phyloP scores from a whole-genome alignment of 352 stramenopile genomes.

The Chrysophaeum taylorii region DNA sequence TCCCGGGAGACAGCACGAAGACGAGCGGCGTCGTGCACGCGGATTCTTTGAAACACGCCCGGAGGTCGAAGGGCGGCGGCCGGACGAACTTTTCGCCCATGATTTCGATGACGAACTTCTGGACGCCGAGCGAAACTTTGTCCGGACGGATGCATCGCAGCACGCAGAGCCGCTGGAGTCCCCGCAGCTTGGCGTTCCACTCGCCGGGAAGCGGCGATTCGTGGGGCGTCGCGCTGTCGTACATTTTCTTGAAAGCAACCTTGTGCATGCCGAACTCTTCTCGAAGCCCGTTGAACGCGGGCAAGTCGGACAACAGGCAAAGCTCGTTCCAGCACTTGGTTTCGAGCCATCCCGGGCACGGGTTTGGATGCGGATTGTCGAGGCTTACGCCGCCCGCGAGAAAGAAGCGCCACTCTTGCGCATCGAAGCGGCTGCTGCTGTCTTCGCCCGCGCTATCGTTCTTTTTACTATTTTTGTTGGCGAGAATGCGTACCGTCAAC shows the following conservation, averaged over 20 bases:
- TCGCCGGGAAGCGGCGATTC: constrained; percentile 36
- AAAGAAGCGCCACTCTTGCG: constrained; percentile 78
- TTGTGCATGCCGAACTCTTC: constrained; percentile 63
- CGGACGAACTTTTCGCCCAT: constrained; percentile 81
- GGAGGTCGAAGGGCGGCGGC: constrained; percentile 73
- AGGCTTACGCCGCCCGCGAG: constrained; percentile 79
- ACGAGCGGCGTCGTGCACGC: constrained; percentile 68
- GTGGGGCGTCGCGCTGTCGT: constrained; percentile 62
- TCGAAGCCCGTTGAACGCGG: constrained; percentile 55
- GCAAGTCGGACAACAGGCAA: constrained; percentile 64
- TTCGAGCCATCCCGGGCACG: constrained; percentile 71
- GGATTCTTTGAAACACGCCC: constrained; percentile 69
- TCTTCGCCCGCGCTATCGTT: constrained; percentile 33
- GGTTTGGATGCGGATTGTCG: constrained; percentile 73
- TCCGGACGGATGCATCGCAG: constrained; percentile 68
- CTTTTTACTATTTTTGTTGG: constrained; percentile 52
- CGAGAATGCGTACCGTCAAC: constrained; percentile 67
- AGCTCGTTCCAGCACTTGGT: constrained; percentile 83
- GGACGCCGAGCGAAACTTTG: constrained; percentile 68
- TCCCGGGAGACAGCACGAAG: constrained; percentile 79
- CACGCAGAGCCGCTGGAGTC: constrained; percentile 59
- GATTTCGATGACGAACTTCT: constrained; percentile 68
- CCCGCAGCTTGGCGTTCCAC: constrained; percentile 45
- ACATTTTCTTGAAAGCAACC: constrained; percentile 69
- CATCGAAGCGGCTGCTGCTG: constrained; percentile 51